These are phyloP conservation scores for Leccinum olivaceopallidum DNA, from an alignment of 768 basidiomycete species.

Conservation along the genomic window DNA sequence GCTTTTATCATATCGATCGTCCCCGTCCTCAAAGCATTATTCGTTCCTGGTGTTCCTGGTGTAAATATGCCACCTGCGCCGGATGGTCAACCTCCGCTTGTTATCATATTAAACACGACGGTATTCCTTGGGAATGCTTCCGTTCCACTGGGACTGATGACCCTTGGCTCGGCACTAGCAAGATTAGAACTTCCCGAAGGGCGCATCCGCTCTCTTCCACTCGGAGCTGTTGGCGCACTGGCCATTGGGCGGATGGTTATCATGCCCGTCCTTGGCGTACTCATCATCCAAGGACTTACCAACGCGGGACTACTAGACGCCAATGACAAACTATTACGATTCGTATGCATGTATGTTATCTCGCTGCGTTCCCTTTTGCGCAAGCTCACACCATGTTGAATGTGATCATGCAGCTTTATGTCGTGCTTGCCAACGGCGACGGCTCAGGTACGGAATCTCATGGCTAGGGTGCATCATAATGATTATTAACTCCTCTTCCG, in stretches of 20 bases:
- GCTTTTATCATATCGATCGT: slow-evolving; percentile 58
- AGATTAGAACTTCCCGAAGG: slow-evolving; percentile 49
- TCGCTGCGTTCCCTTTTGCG: neutral
- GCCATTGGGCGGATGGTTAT: slow-evolving; percentile 57
- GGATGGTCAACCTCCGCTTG: slow-evolving; percentile 67
- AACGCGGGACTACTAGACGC: slow-evolving; percentile 44
- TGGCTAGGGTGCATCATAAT: neutral
- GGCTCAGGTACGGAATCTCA: slow-evolving; percentile 43
- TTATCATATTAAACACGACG: slow-evolving; percentile 56
- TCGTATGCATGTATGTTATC: slow-evolving; percentile 64
- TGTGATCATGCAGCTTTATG: slow-evolving; percentile 43
- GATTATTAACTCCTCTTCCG: neutral
- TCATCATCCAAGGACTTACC: slow-evolving; percentile 54
- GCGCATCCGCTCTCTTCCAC: slow-evolving; percentile 46
- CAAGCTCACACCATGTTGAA: neutral
- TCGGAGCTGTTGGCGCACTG: slow-evolving; percentile 54
- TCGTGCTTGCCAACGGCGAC: slow-evolving; percentile 64
- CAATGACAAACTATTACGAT: slow-evolving; percentile 59
- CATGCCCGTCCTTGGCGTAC: slow-evolving; percentile 60
- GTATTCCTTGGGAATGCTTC: slow-evolving; percentile 62
- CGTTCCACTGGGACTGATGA: slow-evolving; percentile 63
- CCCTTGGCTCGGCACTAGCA: slow-evolving; percentile 63
- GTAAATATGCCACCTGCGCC: slow-evolving; percentile 52
- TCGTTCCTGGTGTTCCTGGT: slow-evolving; percentile 45
- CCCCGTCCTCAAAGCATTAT: slow-evolving; percentile 59